Evolutionary conservation across 305 asterid species (phyloP), one percentile per base, ranked within the genome.

Genomic region (Ajuga reptans): DNA sequence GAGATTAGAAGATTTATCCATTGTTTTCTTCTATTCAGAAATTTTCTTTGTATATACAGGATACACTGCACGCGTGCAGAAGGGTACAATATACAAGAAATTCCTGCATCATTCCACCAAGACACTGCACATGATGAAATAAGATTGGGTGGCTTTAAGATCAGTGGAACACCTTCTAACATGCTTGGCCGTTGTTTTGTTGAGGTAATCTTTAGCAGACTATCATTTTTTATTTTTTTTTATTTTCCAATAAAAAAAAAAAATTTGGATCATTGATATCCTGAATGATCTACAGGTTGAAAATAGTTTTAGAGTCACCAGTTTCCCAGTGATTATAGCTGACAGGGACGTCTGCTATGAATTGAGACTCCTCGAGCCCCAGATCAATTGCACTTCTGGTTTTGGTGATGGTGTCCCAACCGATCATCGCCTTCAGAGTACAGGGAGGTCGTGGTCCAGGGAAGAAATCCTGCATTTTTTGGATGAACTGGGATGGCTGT

Each of bases 401-500:
- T 18, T 33, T 18, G 63, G 49, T 36, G 73, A 72, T 64, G 45
- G 49, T 21, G 34, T 64, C 61, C 54, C 71, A n/a, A 69, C 77
- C 7, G 27, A 75, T 72, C 37, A 75, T 71, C 37, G 63, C 24
- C 63, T 41, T 69, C 81, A 72, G 69, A 78, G 55, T 59, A 51
- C 66, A 12, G 81, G 73, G 31, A 66, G 58, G 64, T 67, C 85
- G 15, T 53, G 78, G 65, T 75, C 88, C 10, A 81, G 85, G 77
- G 89, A 77, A 68, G 84, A 75, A 54, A 71, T 75, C 56, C 75
- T 89, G 76, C 89, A 82, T 76, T 91, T 89, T 77, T 77, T 89
- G 79, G 80, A 91, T 75, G 96, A 91, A 80, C 86, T 91, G 12
- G 97, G 97, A 50, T 91, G 97, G 97, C 77, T 91, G 55, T 89